Percentiles rank a stretch among this genome's conserved stretches.
phyloP scores from a whole-genome alignment of 805 yeast genomes.

The Candida corydali region DNA sequence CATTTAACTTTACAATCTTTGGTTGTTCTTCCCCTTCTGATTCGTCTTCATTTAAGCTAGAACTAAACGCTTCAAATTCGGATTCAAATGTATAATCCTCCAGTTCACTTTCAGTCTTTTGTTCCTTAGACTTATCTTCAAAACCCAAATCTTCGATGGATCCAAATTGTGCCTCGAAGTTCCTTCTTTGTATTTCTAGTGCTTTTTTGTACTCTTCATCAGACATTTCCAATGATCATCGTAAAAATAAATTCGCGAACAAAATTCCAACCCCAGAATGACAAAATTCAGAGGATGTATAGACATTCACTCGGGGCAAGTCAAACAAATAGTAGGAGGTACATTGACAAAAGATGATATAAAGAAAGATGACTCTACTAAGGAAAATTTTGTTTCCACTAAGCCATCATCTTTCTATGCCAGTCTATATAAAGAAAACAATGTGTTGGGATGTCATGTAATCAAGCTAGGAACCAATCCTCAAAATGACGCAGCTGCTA shows the following conservation, averaged over 20 bases:
- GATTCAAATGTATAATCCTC: constrained; percentile 14
- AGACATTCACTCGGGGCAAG: constrained; percentile 91
- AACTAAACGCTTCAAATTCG: constrained; percentile 13
- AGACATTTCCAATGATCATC: constrained; percentile 8
- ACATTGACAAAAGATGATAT: constrained; percentile 54
- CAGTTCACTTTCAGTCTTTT: constrained; percentile 18
- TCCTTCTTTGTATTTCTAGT: constrained; percentile 51
- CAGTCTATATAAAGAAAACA: constrained; percentile 53
- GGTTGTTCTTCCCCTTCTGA: constrained; percentile 23
- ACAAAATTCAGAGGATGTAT: constrained; percentile 91
- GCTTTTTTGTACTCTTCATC: constrained; percentile 25
- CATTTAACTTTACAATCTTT: constrained; percentile 44
- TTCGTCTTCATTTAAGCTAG: no score
- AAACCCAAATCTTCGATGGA: constrained; percentile 45
- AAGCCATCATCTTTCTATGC: constrained; percentile 77
- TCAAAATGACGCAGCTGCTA: constrained; percentile 79
- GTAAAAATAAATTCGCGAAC: constrained; percentile 2
- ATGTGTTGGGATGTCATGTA: constrained; percentile 80
- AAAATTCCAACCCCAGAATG: constrained; percentile 40
- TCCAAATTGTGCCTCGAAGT: constrained; percentile 66
- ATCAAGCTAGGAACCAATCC: constrained; percentile 80
- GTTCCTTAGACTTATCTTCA: constrained; percentile 24
- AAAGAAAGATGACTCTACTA: constrained; percentile 17
- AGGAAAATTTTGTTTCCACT: constrained; percentile 69
- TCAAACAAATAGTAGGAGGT: constrained; percentile 96